phyloP scores from a whole-genome alignment of 495 filamentous ascomycete genomes.

The Parathielavia hyrcaniae region DNA sequence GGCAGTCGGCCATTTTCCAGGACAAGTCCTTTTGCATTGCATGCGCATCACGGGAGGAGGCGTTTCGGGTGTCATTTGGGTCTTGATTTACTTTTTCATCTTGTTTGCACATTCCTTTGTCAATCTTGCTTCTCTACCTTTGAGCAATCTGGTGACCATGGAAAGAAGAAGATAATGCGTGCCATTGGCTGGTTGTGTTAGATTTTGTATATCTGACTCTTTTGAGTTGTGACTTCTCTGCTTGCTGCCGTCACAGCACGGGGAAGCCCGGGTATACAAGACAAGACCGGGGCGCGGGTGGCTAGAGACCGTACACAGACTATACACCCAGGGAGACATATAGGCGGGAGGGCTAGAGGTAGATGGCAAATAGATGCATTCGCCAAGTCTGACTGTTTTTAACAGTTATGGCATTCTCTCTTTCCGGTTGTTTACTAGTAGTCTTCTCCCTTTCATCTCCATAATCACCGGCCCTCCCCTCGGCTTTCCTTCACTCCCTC shows the following conservation, averaged over 20 bases:
- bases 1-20: conserved; percentile 1
- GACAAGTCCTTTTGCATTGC: conserved; percentile 14
- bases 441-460: neutral
- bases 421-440: too few species aligned
- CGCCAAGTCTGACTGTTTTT: neutral
- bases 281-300: neutral
- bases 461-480: neutral
- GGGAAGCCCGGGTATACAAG: neutral
- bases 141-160: neutral
- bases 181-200: conserved; percentile 4
- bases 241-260: neutral
- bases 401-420: neutral
- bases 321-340: neutral
- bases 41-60: conserved; percentile 13
- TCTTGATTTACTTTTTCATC: neutral
- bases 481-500: too few species aligned
- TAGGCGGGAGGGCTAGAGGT: conserved; percentile 8
- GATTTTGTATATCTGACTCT: conserved; percentile 2
- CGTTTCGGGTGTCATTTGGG: neutral
- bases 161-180: conserved; percentile 6
- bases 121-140: neutral
- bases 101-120: conserved; percentile 8
- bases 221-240: neutral
- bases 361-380: conserved; percentile 9
- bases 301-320: conserved; percentile 8